These are phyloP conservation scores for Syzygium aromaticum DNA, from an alignment of 345 rosid species.

Conservation along the genomic window DNA sequence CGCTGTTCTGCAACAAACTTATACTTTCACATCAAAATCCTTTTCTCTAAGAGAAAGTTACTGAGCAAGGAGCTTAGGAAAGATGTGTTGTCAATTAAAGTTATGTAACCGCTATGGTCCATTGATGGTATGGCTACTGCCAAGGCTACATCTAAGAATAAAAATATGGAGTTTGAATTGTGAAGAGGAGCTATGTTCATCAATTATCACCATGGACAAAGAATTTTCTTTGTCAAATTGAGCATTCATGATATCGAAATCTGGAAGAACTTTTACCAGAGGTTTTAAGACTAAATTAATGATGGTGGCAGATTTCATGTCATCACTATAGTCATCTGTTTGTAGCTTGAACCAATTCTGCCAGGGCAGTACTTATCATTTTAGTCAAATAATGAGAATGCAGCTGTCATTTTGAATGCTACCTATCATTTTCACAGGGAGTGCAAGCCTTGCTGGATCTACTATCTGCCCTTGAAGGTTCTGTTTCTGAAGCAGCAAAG, in stretches of 20 bases:
- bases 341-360: background rate
- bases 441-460: slow-evolving; percentile 89
- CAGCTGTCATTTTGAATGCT: background rate
- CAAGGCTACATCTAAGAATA: background rate
- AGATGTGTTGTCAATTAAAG: background rate
- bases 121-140: background rate
- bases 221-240: background rate
- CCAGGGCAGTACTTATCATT: background rate
- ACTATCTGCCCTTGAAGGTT: slow-evolving; percentile 63
- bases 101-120: background rate
- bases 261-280: background rate
- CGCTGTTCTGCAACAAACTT: background rate
- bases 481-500: slow-evolving; percentile 74
- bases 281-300: background rate
- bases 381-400: background rate
- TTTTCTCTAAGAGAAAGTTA: background rate
- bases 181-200: background rate
- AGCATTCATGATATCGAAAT: background rate
- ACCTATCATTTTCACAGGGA: slow-evolving; percentile 38
- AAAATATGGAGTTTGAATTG: background rate
- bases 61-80: background rate
- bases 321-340: background rate
- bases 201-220: background rate
- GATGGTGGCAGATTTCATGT: background rate
- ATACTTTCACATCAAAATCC: background rate